Evolutionary conservation across 192 early-diverging fungal genomes (phyloP), one percentile per base, ranked within the genome.

Genomic region (Dissophora globulifera): DNA sequence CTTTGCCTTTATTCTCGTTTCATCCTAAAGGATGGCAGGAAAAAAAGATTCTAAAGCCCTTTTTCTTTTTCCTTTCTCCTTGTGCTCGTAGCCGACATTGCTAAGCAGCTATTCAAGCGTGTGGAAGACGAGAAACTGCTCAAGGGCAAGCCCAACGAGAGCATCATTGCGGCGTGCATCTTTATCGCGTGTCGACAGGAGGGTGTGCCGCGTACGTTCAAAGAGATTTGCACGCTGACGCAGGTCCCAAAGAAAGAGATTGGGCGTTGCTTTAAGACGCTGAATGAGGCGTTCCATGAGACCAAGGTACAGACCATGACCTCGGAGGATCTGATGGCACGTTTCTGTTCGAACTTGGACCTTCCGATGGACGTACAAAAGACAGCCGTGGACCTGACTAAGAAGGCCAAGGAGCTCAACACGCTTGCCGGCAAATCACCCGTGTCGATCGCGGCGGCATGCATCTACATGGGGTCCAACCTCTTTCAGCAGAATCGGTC

Each of bases 231-330:
- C 62, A 89, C 91, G 3, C 60, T 95, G 54, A 96, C 95, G 0
- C 87, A 91, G 27, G 94, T 99, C 15, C 90, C 93, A 26, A 96
- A 96, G 69, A 96, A 95, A 67, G 95, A 96, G 47, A 95, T 97
- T 80, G 94, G 95, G 2, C 84, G 95, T 35, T 90, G 89, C 45
- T 94, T 87, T 79, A 93, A 93, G 71, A 61, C 85, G 2, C 48
- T 94, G 22, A 86, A 89, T 59, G 58, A 78, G 6, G 86, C 83
- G 12, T 79, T 85, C 33, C 72, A 76, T 12, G 80, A 84, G 51
- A 90, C 86, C 10, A 85, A 81, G 52, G 80, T 92, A 35, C 75
- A 83, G 9, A 80, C 84, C 9, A 90, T 90, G 90, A 86, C 83
- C 9, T 87, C 88, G 13, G 90, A 92, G 55, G 87, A 91, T 70